Evolutionary conservation across 1,139 yeast species (phyloP), one percentile per base, ranked within the genome.

Genomic region (Nadsonia starkeyi-henricii): DNA sequence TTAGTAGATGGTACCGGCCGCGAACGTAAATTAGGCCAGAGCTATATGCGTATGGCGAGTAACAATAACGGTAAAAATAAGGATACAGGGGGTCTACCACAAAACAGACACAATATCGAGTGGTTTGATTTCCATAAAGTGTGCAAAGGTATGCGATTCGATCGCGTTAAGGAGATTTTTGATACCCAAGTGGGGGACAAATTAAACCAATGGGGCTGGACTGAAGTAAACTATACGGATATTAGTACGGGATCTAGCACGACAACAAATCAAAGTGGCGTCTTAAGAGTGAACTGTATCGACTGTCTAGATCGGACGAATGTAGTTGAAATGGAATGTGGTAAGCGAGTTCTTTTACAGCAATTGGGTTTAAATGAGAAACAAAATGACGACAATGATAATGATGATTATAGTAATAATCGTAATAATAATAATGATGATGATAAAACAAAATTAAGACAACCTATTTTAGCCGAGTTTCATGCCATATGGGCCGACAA

Each of bases 221-320:
- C 28, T 23, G 28, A 23, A 23, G 9, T 23, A n/a, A 50, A 53
- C 8, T 69, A 64, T 41, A 51, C 55, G 1, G 15, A 28, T n/a
- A 50, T 37, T 3, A 43, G 28, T 30, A 46, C 3, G 7, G 45
- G 42, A 2, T 4, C 13, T 2, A 19, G 23, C 1, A 45, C 47
- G 2, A 41, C 50, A 4, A 43, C 15, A 3, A 17, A 37, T 3
- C 74, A 70, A 53, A 45, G 43, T 1, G 74, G 74, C 0, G 58
- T 67, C 1, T 61, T 69, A 39, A 55, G 74, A 49, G 57, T 69
- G 20, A 70, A 69, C 52, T 70, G 74, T 46, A 55, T 59, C 41
- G 74, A 70, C 52, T 70, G 74, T 52, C 57, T 70, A 23, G 74
- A 70, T 53, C 55, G 74, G 49, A 70, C 74, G 2, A 70, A 70